phyloP scores from a whole-genome alignment of 2,329 filamentous ascomycete species.

The Talaromyces atroroseus region DNA sequence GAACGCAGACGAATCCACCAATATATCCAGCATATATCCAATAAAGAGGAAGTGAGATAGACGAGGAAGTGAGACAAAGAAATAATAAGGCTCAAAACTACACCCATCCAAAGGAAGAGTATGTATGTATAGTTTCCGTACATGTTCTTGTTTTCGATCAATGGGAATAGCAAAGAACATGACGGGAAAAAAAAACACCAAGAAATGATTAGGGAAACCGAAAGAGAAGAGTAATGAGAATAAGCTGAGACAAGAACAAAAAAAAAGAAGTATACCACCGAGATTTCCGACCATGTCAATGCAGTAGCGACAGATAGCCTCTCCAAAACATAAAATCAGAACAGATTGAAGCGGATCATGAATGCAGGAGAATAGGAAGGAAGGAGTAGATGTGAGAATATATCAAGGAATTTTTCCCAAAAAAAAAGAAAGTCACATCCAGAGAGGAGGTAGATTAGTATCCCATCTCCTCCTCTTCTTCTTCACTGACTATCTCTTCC shows the following conservation, averaged over 20 bases:
- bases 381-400: neutral
- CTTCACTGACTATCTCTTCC: constrained; percentile 8
- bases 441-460: neutral
- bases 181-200: too few relatives aligned
- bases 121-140: neutral
- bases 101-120: neutral
- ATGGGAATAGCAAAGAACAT: neutral
- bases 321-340: constrained; percentile 1
- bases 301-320: constrained; percentile 15
- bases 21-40: neutral
- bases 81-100: neutral
- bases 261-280: constrained; percentile 18
- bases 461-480: neutral
- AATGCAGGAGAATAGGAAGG: neutral
- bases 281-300: constrained; percentile 10
- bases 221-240: constrained; percentile 13
- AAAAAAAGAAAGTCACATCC: neutral
- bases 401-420: neutral
- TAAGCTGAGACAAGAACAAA: constrained; percentile 2
- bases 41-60: neutral
- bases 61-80: neutral
- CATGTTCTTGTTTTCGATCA: neutral
- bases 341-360: neutral
- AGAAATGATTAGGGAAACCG: too few relatives aligned
- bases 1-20: constrained; percentile 2